Conservation (phyloP, 345 rosid genomes). For the Gossypium sturtianum region DNA sequence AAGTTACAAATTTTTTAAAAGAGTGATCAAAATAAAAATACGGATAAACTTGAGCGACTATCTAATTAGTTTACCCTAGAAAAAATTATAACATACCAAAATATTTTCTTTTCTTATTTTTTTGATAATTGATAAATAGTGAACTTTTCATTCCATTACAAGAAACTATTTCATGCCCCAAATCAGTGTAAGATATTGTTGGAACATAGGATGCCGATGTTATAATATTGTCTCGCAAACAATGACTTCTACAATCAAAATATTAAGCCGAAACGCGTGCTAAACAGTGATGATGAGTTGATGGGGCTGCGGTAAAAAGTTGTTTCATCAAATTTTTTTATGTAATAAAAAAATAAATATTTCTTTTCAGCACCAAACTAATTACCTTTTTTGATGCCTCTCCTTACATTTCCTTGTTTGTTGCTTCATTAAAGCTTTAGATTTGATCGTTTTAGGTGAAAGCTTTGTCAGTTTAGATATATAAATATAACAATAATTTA, state of each 20-base stretch:
- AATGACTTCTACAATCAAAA: background rate
- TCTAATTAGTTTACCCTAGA: too few relatives aligned
- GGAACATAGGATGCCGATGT: background rate
- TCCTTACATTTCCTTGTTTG: background rate
- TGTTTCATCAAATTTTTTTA: background rate
- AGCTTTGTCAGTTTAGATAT: background rate
- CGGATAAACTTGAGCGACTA: too few relatives aligned
- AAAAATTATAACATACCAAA: background rate
- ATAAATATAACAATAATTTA: background rate
- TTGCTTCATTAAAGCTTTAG: background rate
- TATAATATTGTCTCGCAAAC: background rate
- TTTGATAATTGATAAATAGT: background rate
- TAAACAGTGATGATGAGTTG: background rate
- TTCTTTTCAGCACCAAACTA: background rate
- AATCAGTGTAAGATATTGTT: background rate
- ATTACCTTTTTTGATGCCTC: background rate
- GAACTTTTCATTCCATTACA: background rate
- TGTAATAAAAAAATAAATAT: background rate
- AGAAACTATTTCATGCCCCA: background rate
- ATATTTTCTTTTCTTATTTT: background rate
- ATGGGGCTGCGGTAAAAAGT: background rate
- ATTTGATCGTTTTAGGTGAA: background rate
- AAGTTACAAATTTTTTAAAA: too few relatives aligned
- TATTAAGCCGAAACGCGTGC: constrained; percentile 1
- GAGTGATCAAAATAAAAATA: too few relatives aligned